Base-by-base conservation (phyloP, 2,329 filamentous ascomycete genomes). In the Ophiocordyceps sinensis region DNA sequence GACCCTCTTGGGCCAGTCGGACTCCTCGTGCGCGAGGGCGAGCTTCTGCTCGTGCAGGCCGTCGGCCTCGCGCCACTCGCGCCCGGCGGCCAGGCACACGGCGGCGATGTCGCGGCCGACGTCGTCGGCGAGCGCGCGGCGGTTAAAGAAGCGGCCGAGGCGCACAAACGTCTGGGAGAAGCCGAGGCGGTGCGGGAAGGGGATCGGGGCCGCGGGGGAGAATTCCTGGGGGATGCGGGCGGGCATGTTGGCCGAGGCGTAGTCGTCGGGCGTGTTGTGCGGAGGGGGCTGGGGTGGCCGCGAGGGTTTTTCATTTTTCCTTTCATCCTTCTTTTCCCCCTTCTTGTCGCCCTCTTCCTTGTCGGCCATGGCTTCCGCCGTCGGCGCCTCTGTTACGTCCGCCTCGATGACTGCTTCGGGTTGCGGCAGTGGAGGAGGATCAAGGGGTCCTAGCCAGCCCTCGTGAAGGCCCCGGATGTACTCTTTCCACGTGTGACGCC, bases 401-500 rank as follows among this genome's bases (percentile, higher is more conserved):
- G 35, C 50, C 15, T 51, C 47, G 9, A 40, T 54, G 47, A 44
- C 51, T 43, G 45, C 55, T 46, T 47, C 43, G 14, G 46, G 43
- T 41, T 64, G 56, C 26, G 57, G 53, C 2, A 82, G 82, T 42
- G 77, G 62, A 44, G 57, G 82, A 42, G 77, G 62, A 44, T 82
- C 75, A 36, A 94, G 65, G 8, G 91, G 87, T 0, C 91, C 89
- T 21, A 98, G 66, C 89, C 91, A 98, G 42, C 91, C 91, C 63
- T 98, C 91, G 58, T 98, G 91, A 49, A 96, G 57, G 37, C 91
- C 91, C 44, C 88, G 74, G 21, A 96, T 68, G 59, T 96, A 98
- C 63, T 98, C 91, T 64, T 95, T 98, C 91, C 91, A 98, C 10
- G 89, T 81, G 57, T 95, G 84, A 43, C 89, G 70, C 12, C 91